Evolutionary conservation across 495 filamentous ascomycete genomes (phyloP), one percentile per base, ranked within the genome.

Genomic region (Poronia punctata): DNA sequence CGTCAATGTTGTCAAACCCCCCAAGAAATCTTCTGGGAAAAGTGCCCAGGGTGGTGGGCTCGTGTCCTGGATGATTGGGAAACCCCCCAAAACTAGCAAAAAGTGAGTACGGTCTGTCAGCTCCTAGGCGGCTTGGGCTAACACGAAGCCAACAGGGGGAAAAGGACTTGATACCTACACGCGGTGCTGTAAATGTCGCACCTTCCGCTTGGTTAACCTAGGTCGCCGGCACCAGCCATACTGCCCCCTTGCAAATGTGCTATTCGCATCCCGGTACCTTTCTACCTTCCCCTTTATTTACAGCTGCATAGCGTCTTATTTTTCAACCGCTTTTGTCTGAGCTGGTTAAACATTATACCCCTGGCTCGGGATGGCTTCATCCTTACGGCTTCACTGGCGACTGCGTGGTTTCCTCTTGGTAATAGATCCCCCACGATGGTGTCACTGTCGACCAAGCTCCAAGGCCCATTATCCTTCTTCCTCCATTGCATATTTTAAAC

Each of bases 51-150:
- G 46, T 56, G 3, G 35, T 71, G 35, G n/a, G n/a, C n/a, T n/a
- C n/a, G 51, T 67, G 12, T 56, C 52, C 7, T 71, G 63, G 56
- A 57, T 71, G 53, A 53, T 57, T 9, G 53, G 53, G 8, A 57
- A 49, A 19, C 37, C 50, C 19, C 21, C 56, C 14, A 62, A 64
- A 48, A 5, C 40, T 3, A 21, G 42, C 27, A 62, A 52, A 39
- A 48, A 40, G 45, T 60, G 49, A 50, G 52, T 43, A 17, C 25
- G 8, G 10, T n/a, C n/a, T 4, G 8, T 26, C 7, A 12, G 16
- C 11, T 4, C 3, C 11, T 5, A 5, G n/a, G n/a, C n/a, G n/a
- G n/a, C n/a, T n/a, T n/a, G n/a, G n/a, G n/a, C n/a, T n/a, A n/a
- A n/a, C n/a, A n/a, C n/a, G n/a, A n/a, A n/a, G n/a, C n/a, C n/a